Conservation (phyloP, 78 protist genomes). For the Dictyostelium brefeldianum region DNA sequence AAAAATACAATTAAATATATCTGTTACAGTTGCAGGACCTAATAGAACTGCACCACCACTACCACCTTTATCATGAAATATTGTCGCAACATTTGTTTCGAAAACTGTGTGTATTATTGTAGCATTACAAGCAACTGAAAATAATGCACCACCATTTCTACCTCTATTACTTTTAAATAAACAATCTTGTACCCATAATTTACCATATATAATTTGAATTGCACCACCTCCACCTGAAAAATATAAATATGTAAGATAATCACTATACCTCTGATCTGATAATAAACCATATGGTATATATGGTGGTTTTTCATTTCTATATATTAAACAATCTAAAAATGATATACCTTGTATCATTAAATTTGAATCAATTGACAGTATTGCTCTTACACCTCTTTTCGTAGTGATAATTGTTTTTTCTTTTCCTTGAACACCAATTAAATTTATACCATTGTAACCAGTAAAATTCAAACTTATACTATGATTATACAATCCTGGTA, state of each 20-base stretch:
- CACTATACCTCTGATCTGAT: not conserved
- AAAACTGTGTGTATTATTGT: not conserved
- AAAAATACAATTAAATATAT: not conserved
- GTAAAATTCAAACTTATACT: not conserved
- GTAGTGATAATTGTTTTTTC: not conserved
- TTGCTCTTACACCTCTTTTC: not conserved
- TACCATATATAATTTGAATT: not conserved
- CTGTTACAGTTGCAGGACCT: not conserved
- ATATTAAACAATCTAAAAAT: not conserved
- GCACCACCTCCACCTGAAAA: constrained; percentile 3
- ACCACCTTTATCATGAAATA: not conserved
- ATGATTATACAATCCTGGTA: not conserved
- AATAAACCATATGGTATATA: not conserved
- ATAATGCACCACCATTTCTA: constrained; percentile 25
- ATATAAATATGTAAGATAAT: not conserved
- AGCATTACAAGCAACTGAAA: not conserved
- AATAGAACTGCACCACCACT: constrained; percentile 12
- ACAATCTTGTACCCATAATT: not conserved
- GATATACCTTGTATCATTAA: not conserved
- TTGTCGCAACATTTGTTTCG: not conserved
- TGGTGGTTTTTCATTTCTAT: not conserved
- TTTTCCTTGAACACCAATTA: not conserved
- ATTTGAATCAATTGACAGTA: not conserved
- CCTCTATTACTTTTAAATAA: not conserved
- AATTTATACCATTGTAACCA: not conserved